A percentile compares a stretch with the other conserved stretches of the same genome.
phyloP scores from a whole-genome alignment of 345 rosid species.

The Crucihimalaya himalaica region DNA sequence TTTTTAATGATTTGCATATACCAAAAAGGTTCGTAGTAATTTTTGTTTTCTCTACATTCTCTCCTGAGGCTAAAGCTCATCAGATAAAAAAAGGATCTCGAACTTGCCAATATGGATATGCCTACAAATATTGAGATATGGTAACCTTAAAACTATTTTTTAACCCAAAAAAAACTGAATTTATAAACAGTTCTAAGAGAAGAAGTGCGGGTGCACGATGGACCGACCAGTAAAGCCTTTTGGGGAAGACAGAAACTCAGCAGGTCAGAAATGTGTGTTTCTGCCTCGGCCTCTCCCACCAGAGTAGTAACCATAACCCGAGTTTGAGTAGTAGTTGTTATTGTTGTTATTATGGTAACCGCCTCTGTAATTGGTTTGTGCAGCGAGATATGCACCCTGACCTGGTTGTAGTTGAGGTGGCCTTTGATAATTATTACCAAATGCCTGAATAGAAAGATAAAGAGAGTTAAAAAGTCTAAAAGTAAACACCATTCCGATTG shows the following conservation, averaged over 20 bases:
- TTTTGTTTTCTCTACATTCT: constrained; percentile 26
- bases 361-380: constrained; percentile 37
- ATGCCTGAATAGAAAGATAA: constrained; percentile 22
- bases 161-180: background rate
- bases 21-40: constrained; percentile 25
- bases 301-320: constrained; percentile 28
- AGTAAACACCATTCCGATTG: background rate
- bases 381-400: constrained; percentile 44
- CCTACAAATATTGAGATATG: constrained; percentile 22
- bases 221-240: background rate
- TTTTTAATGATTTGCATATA: constrained; percentile 21
- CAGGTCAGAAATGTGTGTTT: constrained; percentile 36
- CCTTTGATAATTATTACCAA: constrained; percentile 33
- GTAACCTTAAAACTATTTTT: background rate
- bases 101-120: constrained; percentile 25
- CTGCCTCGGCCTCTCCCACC: constrained; percentile 39
- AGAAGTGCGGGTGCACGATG: background rate
- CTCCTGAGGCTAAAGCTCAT: constrained; percentile 27
- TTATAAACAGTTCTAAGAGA: background rate
- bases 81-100: constrained; percentile 7
- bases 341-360: constrained; percentile 22
- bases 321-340: constrained; percentile 21
- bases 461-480: background rate
- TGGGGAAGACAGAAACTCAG: background rate
- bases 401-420: constrained; percentile 38